Evolutionary conservation across 352 stramenopile species (phyloP), one percentile per base, ranked within the genome.

Genomic region (Globisporangium canariense): DNA sequence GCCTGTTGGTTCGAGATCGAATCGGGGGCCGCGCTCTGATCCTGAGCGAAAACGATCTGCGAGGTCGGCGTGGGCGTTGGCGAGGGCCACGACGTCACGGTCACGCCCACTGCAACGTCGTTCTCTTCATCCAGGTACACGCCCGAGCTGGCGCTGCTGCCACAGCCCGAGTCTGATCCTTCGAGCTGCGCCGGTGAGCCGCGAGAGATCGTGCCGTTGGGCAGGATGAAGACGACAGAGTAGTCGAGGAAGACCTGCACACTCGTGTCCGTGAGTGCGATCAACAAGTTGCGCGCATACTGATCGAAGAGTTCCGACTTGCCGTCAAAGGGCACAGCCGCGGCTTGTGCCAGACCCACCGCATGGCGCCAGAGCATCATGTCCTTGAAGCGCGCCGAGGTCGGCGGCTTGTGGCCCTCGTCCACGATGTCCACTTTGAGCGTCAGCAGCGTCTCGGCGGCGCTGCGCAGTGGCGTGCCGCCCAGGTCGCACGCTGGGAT

Each of bases 291-390:
- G 40, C 60, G 76, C 1, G 61, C 73, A 57, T 73, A 68, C 45
- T 73, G 64, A 13, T 68, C 65, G 53, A 77, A 89, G 20, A 89
- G 56, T 47, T 68, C 62, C n/a, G 78, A 88, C 13, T 70, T 60
- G 22, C 64, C 64, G 56, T 88, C 81, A 58, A 74, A 82, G 5
- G 79, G 78, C 22, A 83, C 58, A 0, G 71, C 72, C 0, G 69
- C 69, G n/a, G 43, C 62, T 56, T 79, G 67, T 2, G 81, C 81
- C 41, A 79, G 50, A 47, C 86, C 81, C 11, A 74, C 71, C 18
- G 83, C 66, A 9, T 78, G 76, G 14, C 80, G 67, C 76, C 78
- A 89, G n/a, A 73, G 28, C 61, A 89, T 64, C 49, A 89, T 67
- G 40, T 81, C 65, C 40, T 75, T 69, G 57, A 88, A 88, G 32